Evolutionary conservation across 768 basidiomycete species (phyloP).

Genomic region (Chalciporus pseudorubinellus): DNA sequence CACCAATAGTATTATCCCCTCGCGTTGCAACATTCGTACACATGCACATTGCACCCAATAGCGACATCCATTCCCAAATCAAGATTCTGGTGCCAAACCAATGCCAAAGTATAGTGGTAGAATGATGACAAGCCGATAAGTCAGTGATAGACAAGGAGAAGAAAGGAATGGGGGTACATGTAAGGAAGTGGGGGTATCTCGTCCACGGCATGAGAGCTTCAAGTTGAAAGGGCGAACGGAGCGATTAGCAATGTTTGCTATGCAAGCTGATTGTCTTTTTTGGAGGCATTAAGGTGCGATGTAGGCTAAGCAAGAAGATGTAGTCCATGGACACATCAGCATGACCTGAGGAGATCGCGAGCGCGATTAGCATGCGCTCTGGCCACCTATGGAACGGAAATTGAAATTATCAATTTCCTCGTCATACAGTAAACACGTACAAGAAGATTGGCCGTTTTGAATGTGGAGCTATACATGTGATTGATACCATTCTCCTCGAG

Average conservation of each 20-base stretch:
- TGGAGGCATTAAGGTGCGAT: not conserved
- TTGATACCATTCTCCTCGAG: constrained; percentile 73
- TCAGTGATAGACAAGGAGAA: not conserved
- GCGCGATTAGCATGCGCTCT: constrained; percentile 57
- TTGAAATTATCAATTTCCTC: not conserved
- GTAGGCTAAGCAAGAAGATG: not conserved
- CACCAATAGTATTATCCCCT: not conserved
- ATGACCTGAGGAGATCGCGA: constrained; percentile 54
- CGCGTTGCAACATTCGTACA: not conserved
- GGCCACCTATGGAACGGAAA: constrained; percentile 42
- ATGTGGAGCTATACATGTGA: constrained; percentile 84
- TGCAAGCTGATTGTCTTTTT: not conserved
- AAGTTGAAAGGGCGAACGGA: not conserved
- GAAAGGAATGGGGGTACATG: not conserved
- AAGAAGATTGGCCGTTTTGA: constrained; percentile 76
- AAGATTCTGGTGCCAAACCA: constrained; percentile 9
- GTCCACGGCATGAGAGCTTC: constrained; percentile 13
- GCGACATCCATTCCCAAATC: not conserved
- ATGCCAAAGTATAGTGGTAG: constrained; percentile 5
- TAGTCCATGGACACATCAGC: constrained; percentile 43
- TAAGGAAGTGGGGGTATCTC: constrained; percentile 16
- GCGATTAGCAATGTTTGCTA: not conserved
- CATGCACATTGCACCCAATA: not conserved
- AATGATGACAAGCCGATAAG: not conserved
- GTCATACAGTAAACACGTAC: constrained; percentile 35